Conservation (phyloP, 257 asterid genomes). For the Schizonepeta tenuifolia region DNA sequence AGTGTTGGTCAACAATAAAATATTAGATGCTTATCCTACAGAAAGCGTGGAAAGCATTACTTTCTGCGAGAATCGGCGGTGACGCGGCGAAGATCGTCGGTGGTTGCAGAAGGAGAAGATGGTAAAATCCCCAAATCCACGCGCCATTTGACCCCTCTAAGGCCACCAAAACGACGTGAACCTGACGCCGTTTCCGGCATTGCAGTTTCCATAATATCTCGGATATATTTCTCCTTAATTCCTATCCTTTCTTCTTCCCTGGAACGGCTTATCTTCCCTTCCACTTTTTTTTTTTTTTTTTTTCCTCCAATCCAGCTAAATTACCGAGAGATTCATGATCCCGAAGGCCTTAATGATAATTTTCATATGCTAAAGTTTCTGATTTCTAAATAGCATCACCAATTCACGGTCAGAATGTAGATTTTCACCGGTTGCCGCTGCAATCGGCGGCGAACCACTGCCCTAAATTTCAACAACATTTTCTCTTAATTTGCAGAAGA, state of each 20-base stretch:
- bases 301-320: slow-evolving; percentile 32
- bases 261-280: background rate
- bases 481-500: slow-evolving; percentile 5
- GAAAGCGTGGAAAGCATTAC: slow-evolving; percentile 39
- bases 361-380: background rate
- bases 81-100: slow-evolving; percentile 86
- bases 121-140: slow-evolving; percentile 92
- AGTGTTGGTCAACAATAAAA: background rate
- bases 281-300: no score
- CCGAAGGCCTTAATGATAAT: slow-evolving; percentile 12
- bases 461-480: slow-evolving; percentile 32
- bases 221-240: background rate
- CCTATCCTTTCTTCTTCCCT: background rate
- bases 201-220: slow-evolving; percentile 32
- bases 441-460: slow-evolving; percentile 32
- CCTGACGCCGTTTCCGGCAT: slow-evolving; percentile 47
- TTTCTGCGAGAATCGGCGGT: slow-evolving; percentile 93
- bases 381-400: slow-evolving; percentile 3
- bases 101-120: slow-evolving; percentile 61
- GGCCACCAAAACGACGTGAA: slow-evolving; percentile 56
- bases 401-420: slow-evolving; percentile 24
- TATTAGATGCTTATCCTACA: background rate
- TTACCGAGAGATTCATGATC: slow-evolving; percentile 19
- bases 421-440: background rate
- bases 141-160: slow-evolving; percentile 96